Evolutionary conservation across 2,329 filamentous ascomycete species (phyloP).

Genomic region (Ceratocystis alfenasii): DNA sequence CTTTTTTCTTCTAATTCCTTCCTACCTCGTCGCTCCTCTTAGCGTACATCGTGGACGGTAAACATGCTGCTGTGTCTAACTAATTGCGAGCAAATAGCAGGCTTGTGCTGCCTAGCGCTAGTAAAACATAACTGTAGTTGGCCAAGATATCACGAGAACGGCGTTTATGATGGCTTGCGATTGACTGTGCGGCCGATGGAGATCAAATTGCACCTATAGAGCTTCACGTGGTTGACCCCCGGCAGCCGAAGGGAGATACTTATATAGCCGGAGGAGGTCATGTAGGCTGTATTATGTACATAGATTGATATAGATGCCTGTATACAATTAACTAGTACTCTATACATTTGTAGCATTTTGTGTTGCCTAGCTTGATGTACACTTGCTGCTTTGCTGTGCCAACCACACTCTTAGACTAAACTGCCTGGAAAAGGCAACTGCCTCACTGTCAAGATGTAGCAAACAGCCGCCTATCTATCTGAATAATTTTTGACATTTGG

Average conservation of each 20-base stretch:
- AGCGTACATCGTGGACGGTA: too few relatives aligned
- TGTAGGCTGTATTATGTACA: not conserved
- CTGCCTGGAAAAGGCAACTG: slow-evolving; percentile 3
- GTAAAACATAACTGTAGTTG: not conserved
- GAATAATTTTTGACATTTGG: not conserved
- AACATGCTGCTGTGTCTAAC: not conserved
- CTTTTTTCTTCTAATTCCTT: not conserved
- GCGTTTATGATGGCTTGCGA: too few relatives aligned
- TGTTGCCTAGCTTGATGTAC: not conserved
- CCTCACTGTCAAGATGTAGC: slow-evolving; percentile 2
- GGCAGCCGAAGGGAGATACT: not conserved
- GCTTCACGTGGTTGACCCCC: not conserved
- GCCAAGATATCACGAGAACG: too few relatives aligned
- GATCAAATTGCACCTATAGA: not conserved
- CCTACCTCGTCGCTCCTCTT: not conserved
- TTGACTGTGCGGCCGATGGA: too few relatives aligned
- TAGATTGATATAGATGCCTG: not conserved
- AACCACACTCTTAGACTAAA: not conserved
- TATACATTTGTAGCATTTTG: not conserved
- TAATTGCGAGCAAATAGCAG: not conserved
- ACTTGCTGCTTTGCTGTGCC: not conserved
- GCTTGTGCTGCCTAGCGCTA: not conserved
- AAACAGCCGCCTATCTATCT: not conserved
- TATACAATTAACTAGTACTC: not conserved
- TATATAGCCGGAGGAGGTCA: not conserved